Evolutionary conservation across 768 basidiomycete genomes (phyloP), one percentile per base, ranked within the genome.

Genomic region (Megacollybia marginata): DNA sequence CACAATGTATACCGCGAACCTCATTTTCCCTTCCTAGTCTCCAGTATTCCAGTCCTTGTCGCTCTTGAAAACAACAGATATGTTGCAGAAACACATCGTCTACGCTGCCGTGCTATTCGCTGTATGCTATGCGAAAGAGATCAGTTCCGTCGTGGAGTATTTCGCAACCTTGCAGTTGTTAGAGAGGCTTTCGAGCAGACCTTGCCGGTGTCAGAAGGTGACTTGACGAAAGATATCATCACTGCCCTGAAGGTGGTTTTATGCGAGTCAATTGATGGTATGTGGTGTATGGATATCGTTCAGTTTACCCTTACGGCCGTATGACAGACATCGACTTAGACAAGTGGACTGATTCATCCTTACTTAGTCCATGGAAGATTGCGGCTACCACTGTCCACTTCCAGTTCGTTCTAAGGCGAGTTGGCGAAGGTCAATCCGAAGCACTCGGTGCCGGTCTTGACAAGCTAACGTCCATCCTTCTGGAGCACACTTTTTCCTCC

Each of bases 351-450:
- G 71, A 76, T 52, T 75, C 83, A 11, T 80, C 79, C 9, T 68
- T 86, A 32, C 68, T 91, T 28, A 89, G 85, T 53, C 89, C 88
- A 1, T 92, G 89, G 87, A 88, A 85, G 58, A 76, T 91, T 20
- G 80, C 85, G 9, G 85, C 86, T 2, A 89, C 90, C 0, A 82
- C 84, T 5, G 84, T 90, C 48, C 83, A 88, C 56, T 74, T 90
- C 53, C 85, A 88, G 51, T 75, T 91, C 35, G 79, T 82, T 40
- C 70, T 91, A 48, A 79, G 85, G 59, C 85, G 88, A 56, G 67
- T 91, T 57, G 85, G 82, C 35, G 80, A 82, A 36, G 68, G 72
- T 9, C 42, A 76, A 71, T 36, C 76, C 49, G 55, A 69, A 52
- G 65, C 74, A 50, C 83, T 85, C n/a, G 75, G 76, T 36, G 70